Evolutionary conservation across 495 filamentous ascomycete genomes (phyloP).

Genomic region (Aspergillus homomorphus): DNA sequence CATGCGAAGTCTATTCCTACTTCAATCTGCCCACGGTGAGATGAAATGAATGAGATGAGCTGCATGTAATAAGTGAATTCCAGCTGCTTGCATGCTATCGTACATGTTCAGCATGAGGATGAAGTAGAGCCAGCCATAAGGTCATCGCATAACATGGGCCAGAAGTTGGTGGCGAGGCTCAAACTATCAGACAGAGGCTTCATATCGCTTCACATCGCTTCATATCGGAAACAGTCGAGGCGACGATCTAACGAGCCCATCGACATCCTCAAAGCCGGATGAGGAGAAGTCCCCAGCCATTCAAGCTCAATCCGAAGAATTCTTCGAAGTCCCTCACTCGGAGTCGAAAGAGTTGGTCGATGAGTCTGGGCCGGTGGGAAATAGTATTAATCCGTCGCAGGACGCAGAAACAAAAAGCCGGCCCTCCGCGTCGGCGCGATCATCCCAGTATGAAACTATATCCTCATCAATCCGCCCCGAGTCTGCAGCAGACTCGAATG

Average conservation of each 20-base stretch:
- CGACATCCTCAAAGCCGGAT: neutral
- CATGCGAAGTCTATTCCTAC: neutral
- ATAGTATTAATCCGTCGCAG: conserved; percentile 50
- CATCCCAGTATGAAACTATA: conserved; percentile 37
- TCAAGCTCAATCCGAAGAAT: neutral
- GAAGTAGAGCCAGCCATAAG: neutral
- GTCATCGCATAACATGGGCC: neutral
- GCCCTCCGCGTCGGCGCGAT: conserved; percentile 39
- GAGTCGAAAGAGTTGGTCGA: conserved; percentile 19
- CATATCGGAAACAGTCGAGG: neutral
- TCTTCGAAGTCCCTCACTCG: neutral
- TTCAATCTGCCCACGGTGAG: neutral
- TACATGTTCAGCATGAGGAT: neutral
- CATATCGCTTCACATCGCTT: neutral
- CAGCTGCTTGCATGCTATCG: neutral
- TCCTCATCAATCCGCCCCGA: conserved; percentile 13
- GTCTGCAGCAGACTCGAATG: conserved; percentile 14
- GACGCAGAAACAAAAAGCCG: conserved; percentile 52
- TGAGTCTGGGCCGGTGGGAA: conserved; percentile 38
- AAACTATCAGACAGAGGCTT: neutral
- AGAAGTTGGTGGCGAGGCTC: neutral
- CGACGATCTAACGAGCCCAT: neutral
- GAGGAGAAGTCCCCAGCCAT: too few species aligned
- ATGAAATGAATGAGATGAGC: neutral
- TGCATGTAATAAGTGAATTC: neutral